phyloP scores from a whole-genome alignment of 345 rosid species.

The Eutrema yunnanense region DNA sequence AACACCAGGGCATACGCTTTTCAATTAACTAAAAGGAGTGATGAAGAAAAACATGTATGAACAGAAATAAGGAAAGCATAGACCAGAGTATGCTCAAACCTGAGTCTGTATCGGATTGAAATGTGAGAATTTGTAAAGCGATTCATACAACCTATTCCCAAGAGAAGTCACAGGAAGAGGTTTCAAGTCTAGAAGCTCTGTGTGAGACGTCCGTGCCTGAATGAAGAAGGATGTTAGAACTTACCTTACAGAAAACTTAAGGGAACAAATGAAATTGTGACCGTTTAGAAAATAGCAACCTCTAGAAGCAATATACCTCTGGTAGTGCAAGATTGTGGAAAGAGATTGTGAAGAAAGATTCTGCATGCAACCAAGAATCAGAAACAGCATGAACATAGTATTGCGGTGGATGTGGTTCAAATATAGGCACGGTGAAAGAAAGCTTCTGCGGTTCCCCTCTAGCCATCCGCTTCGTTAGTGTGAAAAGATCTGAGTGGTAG shows the following conservation, averaged over 20 bases:
- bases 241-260: not conserved
- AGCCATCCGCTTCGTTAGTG: constrained; percentile 82
- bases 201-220: constrained; percentile 77
- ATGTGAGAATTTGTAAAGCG: constrained; percentile 87
- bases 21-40: constrained; percentile 7
- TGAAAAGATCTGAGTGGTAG: constrained; percentile 92
- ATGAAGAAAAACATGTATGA: not conserved
- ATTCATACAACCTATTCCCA: constrained; percentile 58
- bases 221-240: constrained; percentile 21
- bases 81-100: constrained; percentile 40
- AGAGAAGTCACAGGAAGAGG: constrained; percentile 94
- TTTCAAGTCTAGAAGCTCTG: constrained; percentile 90
- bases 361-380: constrained; percentile 97
- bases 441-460: constrained; percentile 87
- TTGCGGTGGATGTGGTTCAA: constrained; percentile 98
- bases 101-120: constrained; percentile 98
- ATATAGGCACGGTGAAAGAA: constrained; percentile 90
- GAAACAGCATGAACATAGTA: constrained; percentile 94
- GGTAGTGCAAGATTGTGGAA: constrained; percentile 85
- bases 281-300: not conserved
- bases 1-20: constrained; percentile 24
- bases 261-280: not conserved
- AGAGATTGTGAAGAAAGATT: constrained; percentile 85
- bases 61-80: constrained; percentile 9
- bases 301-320: constrained; percentile 47